Evolutionary conservation across 2,329 filamentous ascomycete species (phyloP).

Genomic region (Aspergillus terreus): DNA sequence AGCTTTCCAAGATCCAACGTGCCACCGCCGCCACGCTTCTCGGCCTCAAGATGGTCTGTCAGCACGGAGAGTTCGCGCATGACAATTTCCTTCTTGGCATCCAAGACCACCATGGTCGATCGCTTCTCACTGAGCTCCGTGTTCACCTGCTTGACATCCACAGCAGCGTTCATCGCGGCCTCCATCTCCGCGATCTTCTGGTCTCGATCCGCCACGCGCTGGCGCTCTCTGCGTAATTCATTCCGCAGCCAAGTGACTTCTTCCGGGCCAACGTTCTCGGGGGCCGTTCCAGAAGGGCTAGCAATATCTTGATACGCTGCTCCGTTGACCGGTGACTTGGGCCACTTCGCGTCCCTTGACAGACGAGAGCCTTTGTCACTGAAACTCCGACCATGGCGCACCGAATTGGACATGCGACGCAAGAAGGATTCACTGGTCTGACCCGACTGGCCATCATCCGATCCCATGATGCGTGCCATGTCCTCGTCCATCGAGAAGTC

Average conservation of each 20-base stretch:
- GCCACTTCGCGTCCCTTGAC: conserved; percentile 65
- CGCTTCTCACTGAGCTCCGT: conserved; percentile 87
- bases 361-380: conserved; percentile 62
- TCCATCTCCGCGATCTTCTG: conserved; percentile 79
- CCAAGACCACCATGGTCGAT: conserved; percentile 89
- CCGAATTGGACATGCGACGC: conserved; percentile 85
- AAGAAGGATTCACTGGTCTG: conserved; percentile 70
- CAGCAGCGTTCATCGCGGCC: conserved; percentile 54
- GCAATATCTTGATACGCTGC: conserved; percentile 59
- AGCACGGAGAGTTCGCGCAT: conserved; percentile 87
- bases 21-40: conserved; percentile 76
- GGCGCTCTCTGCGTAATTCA: conserved; percentile 77
- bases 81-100: conserved; percentile 93
- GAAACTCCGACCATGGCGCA: conserved; percentile 85
- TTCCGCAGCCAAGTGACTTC: conserved; percentile 63
- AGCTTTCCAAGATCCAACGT: conserved; percentile 74
- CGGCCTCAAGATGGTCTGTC: conserved; percentile 80
- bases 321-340: conserved; percentile 60
- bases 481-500: conserved; percentile 96
- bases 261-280: conserved; percentile 46
- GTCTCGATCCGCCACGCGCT: conserved; percentile 80
- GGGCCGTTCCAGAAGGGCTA: conserved; percentile 65
- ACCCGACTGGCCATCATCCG: conserved; percentile 55
- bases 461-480: conserved; percentile 80
- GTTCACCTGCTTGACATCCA: conserved; percentile 71